Base-by-base conservation (phyloP, 257 asterid species). In the Nicotiana benthamiana region DNA sequence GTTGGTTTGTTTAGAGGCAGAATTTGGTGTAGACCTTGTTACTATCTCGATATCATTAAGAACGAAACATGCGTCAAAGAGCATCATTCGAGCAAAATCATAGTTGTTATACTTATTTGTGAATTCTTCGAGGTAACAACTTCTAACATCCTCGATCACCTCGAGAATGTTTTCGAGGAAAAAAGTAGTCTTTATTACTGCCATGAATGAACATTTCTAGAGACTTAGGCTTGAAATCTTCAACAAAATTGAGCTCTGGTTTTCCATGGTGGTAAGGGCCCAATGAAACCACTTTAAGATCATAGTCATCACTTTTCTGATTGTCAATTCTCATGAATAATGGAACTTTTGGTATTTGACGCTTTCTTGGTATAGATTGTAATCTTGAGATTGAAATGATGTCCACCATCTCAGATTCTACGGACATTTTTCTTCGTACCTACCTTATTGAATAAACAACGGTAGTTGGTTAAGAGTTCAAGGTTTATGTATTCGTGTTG, bases 241-340 rank as follows among this genome's bases (percentile, higher is more conserved):
- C 87, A 17, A 75, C 84, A n/a, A 28, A 56, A 9, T 77, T 43
- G 61, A 86, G 82, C 8, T 80, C 77, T 28, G 54, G 17, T 18
- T 84, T 75, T 56, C 86, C 83, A 26, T 82, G 84, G 53, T 84
- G 87, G 75, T 82, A 84, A 16, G 89, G 86, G 4, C 89, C 86
- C 18, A 87, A 46, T 24, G 88, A 87, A 59, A 82, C 81, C 27
- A 82, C 53, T 43, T 70, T 28, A 12, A 88, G 86, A 26, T 82
- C 81, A 30, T 74, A 83, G 3, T 64, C 74, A 10, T 62, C 34
- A 53, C 63, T n/a, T 3, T 72, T 66, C 4, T 75, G 4, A 40
- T 61, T 51, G 32, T 75, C 66, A 54, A 27, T 4, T 40, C 83
- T 63, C 36, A 78, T 15, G n/a, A 79, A 80, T 36, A 63, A 54